A percentile compares a stretch with the other conserved stretches of the same genome.
These are phyloP conservation scores for Aspergillus floridensis DNA, from an alignment of 2,329 filamentous ascomycete species.

Conservation along the genomic window DNA sequence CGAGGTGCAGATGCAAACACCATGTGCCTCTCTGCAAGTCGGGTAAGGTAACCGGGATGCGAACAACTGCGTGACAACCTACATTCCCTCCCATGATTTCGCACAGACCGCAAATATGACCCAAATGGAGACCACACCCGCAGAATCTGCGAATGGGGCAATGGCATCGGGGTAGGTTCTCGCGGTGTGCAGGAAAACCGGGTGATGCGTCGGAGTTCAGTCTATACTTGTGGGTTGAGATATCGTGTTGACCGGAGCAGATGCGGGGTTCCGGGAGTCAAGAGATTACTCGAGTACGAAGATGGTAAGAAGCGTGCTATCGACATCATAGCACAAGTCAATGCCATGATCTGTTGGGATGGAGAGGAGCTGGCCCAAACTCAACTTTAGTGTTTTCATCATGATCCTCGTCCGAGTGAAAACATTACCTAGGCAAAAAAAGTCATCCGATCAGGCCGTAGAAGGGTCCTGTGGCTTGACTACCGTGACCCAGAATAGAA, in stretches of 20 bases:
- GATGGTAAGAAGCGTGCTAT: neutral
- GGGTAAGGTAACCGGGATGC: too few species aligned
- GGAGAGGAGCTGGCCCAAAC: neutral
- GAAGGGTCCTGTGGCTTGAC: neutral
- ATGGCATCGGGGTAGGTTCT: too few species aligned
- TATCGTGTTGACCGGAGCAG: neutral
- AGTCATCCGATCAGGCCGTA: neutral
- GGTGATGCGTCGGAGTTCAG: too few species aligned
- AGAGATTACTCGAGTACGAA: neutral
- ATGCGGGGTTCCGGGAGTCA: neutral
- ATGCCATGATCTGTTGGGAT: neutral
- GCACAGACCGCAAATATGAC: too few species aligned
- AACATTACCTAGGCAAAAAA: neutral
- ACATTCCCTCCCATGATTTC: too few species aligned
- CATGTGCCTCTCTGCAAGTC: too few species aligned
- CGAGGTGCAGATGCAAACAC: too few species aligned
- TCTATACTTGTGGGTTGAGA: neutral
- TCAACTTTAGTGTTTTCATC: neutral
- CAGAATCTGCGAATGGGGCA: too few species aligned
- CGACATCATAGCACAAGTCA: neutral
- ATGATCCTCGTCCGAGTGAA: neutral
- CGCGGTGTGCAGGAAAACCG: too few species aligned
- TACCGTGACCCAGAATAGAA: neutral
- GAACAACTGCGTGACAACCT: too few species aligned
- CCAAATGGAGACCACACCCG: too few species aligned